These are phyloP conservation scores for Fusarium siculi DNA, from an alignment of 2,329 filamentous ascomycete species.

Conservation along the genomic window DNA sequence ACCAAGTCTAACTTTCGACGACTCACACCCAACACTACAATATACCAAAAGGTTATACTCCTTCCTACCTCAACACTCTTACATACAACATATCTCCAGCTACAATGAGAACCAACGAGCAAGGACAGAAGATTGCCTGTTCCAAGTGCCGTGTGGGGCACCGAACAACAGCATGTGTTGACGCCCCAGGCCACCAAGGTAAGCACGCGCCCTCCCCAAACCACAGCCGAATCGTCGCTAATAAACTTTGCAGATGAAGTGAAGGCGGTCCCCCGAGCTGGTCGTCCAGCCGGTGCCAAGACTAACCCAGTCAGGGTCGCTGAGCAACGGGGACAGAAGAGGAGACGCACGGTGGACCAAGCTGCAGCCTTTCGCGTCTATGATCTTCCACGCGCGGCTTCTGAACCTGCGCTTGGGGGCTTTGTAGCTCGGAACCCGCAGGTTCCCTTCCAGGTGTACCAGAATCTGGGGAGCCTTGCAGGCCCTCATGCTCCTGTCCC, in stretches of 20 bases:
- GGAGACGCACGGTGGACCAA: rapidly evolving
- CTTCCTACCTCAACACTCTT: neutral
- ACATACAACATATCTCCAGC: neutral
- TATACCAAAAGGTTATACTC: neutral
- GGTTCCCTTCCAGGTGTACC: no score
- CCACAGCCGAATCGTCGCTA: neutral
- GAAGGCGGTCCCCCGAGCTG: rapidly evolving
- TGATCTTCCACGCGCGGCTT: no score
- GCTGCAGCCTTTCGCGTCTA: neutral
- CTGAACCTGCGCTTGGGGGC: neutral
- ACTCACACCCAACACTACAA: neutral
- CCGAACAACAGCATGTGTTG: neutral
- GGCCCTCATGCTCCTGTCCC: neutral
- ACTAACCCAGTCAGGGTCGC: neutral
- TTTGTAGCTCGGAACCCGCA: rapidly evolving
- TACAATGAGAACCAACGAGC: neutral
- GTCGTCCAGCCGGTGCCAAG: neutral
- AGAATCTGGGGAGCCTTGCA: neutral
- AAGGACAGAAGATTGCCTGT: neutral
- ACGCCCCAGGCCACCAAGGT: neutral
- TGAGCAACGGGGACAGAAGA: neutral
- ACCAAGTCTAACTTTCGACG: neutral
- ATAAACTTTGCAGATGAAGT: neutral
- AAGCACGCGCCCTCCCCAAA: neutral
- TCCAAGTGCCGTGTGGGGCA: neutral